Evolutionary conservation across 2,329 filamentous ascomycete species (phyloP).

Genomic region (Arachnopeziza araneosa): DNA sequence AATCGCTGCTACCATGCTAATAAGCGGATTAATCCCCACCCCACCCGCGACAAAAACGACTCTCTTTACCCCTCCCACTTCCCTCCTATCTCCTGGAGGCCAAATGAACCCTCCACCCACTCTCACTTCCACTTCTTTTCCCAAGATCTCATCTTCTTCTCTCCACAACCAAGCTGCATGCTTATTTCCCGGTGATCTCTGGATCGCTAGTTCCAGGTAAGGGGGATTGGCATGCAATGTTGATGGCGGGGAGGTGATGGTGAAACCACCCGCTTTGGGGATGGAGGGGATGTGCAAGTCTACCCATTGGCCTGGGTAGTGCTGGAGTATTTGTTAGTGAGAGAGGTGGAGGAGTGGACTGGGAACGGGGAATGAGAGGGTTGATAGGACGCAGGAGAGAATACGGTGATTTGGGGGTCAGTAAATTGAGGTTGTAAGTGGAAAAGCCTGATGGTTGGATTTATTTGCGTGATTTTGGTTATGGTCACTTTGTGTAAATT

Average conservation of each 20-base stretch:
- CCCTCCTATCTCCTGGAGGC: conserved; percentile 48
- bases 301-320: background rate
- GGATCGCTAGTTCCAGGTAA: conserved; percentile 9
- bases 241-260: background rate
- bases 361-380: background rate
- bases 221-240: background rate
- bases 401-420: background rate
- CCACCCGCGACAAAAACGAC: background rate
- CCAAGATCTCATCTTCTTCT: background rate
- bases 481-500: conserved; percentile 32
- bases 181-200: background rate
- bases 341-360: too few species aligned
- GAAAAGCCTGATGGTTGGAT: background rate
- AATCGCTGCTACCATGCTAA: background rate
- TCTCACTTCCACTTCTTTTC: background rate
- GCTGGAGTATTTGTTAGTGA: background rate
- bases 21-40: conserved; percentile 7
- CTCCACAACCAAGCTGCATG: background rate
- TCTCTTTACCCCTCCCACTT: conserved; percentile 27
- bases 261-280: background rate
- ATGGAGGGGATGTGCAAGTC: background rate
- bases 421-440: background rate
- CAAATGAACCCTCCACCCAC: conserved; percentile 25
- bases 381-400: too few species aligned
- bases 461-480: conserved; percentile 40